Conservation (phyloP, 495 filamentous ascomycete species). For the Penicillium waksmanii region DNA sequence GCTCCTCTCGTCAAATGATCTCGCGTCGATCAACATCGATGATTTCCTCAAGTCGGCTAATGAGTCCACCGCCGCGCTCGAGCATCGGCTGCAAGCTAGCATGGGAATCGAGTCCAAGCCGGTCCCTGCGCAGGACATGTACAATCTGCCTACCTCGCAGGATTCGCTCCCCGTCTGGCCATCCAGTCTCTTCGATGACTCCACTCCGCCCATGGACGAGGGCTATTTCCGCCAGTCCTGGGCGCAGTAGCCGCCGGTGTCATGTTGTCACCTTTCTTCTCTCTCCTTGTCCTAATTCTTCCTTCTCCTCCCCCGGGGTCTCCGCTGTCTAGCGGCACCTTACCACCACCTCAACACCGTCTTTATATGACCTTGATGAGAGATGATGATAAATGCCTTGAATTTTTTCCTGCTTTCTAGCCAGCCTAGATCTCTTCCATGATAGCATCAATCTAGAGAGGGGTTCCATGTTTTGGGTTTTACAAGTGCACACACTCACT, state of each 20-base stretch:
- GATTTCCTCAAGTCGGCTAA: constrained; percentile 61
- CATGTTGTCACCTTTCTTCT: constrained; percentile 13
- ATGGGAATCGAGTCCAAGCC: constrained; percentile 46
- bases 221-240: constrained; percentile 40
- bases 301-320: constrained; percentile 10
- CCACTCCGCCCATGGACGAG: constrained; percentile 40
- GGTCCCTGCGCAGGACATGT: constrained; percentile 39
- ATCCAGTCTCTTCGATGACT: constrained; percentile 38
- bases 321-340: constrained; percentile 35
- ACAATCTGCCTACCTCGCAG: constrained; percentile 37
- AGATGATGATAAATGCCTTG: constrained; percentile 57
- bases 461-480: constrained; percentile 26
- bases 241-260: constrained; percentile 35
- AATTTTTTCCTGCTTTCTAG: constrained; percentile 43
- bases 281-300: constrained; percentile 19
- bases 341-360: constrained; percentile 56
- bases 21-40: constrained; percentile 64
- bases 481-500: constrained; percentile 13
- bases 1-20: constrained; percentile 56
- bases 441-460: constrained; percentile 45
- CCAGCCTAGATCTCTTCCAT: constrained; percentile 43
- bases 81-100: constrained; percentile 51
- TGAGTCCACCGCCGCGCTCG: constrained; percentile 50
- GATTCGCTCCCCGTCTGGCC: constrained; percentile 46
- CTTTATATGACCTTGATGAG: constrained; percentile 58